phyloP scores from a whole-genome alignment of 768 basidiomycete species.

The Suillus variegatus region DNA sequence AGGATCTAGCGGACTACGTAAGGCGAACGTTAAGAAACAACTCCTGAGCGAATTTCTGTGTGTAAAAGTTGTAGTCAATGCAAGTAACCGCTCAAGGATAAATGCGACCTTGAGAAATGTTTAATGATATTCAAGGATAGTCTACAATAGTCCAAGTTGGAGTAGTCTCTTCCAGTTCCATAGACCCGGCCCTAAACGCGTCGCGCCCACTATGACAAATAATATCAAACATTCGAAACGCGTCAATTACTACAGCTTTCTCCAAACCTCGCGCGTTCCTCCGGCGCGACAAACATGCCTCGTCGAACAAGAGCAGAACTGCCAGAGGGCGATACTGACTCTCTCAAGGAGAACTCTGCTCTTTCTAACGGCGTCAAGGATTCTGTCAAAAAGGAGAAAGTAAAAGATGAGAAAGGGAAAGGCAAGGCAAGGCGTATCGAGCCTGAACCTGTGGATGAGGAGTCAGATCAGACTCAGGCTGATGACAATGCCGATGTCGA shows the following conservation, averaged over 20 bases:
- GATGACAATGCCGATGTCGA: slow-evolving; percentile 26
- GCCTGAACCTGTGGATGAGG: slow-evolving; percentile 18
- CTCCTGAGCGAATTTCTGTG: neutral
- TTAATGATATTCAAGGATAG: neutral
- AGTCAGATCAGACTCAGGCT: slow-evolving; percentile 22
- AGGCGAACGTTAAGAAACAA: neutral
- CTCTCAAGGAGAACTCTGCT: slow-evolving; percentile 34
- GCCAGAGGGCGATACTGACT: slow-evolving; percentile 19
- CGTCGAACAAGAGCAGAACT: slow-evolving; percentile 28
- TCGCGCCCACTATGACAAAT: slow-evolving; percentile 10
- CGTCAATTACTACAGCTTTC: slow-evolving; percentile 3
- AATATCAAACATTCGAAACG: slow-evolving; percentile 1
- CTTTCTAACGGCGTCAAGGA: slow-evolving; percentile 1
- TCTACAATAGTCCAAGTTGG: neutral
- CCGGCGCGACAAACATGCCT: slow-evolving; percentile 20
- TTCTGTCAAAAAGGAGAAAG: slow-evolving; percentile 30
- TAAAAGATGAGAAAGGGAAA: slow-evolving; percentile 20
- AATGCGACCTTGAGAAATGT: too few relatives aligned
- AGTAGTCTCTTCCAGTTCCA: neutral
- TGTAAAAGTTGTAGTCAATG: neutral
- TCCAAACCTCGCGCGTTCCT: neutral
- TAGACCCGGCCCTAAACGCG: slow-evolving; percentile 18
- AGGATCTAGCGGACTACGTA: slow-evolving; percentile 1
- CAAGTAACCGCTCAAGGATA: too few relatives aligned
- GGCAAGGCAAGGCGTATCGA: slow-evolving; percentile 37